Base-by-base conservation (phyloP, 2,329 filamentous ascomycete species). In the Colletotrichum sp. region DNA sequence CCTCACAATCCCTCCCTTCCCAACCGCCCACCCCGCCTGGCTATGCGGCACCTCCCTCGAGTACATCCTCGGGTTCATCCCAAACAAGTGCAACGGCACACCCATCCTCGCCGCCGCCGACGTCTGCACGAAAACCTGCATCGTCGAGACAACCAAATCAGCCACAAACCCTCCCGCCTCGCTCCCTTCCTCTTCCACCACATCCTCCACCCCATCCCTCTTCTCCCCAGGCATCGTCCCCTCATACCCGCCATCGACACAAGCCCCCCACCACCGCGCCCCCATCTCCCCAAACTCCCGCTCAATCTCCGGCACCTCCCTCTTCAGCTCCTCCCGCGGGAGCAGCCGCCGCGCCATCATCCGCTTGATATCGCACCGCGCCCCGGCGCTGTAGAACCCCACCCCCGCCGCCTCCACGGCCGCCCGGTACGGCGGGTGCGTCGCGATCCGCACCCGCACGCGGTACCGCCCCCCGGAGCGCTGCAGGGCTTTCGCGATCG, bases 11-110 rank as follows among this genome's bases (percentile, higher is more conserved):
- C n/a, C 30, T 2, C 71, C 63, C 7, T 21, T 62, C 43, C 48
- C 38, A 48, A 65, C 63, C 7, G 63, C 62, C 72, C 72, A 75
- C 4, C 30, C 75, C 5, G 72, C 55, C 63, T 76, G 75, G n/a
- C 66, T 63, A 48, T 76, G 75, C 43, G 72, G 72, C 2, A 76
- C 10, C 58, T 76, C 72, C 56, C 28, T 64, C 24, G 72, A 71
- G 21, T 65, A 75, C 5, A 69, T 72, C 43, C 75, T 66, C 38
- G 68, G 72, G 18, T 76, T 90, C 84, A 92, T 94, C 81, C 94
- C 94, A 91, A 94, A 94, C 76, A 94, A 83, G 78, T 91, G 90
- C n/a, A 92, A 79, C 2, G 91, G 90, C 48, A 92, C 86, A 0
- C 90, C 90, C n/a, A 92, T 77, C 73, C 88, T 87, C 81, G 92